Percentiles rank a stretch among this genome's conserved stretches.
phyloP scores from a whole-genome alignment of 2,329 filamentous ascomycete genomes.

The Alternaria alternata region DNA sequence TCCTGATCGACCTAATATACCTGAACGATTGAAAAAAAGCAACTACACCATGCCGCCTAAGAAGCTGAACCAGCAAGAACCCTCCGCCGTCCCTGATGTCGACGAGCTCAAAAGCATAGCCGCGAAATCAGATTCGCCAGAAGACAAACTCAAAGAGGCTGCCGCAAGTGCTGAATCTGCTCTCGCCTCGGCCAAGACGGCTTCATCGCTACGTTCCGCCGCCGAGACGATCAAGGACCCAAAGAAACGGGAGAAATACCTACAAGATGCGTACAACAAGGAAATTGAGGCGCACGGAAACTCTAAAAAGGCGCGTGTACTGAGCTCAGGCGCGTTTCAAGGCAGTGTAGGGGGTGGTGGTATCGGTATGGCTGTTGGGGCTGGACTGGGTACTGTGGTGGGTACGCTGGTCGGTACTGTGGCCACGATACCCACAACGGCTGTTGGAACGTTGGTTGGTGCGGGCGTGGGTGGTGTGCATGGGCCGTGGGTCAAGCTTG shows the following conservation, averaged over 20 bases:
- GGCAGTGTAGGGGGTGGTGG: constrained; percentile 53
- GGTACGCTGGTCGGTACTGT: constrained; percentile 52
- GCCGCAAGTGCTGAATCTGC: constrained; percentile 42
- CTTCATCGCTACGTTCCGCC: constrained; percentile 36
- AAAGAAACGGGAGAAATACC: constrained; percentile 45
- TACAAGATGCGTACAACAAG: constrained; percentile 45
- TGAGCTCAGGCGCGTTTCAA: constrained; percentile 51
- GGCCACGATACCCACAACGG: constrained; percentile 52
- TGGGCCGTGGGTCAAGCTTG: constrained; percentile 55
- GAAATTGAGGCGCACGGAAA: constrained; percentile 46
- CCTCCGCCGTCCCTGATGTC: constrained; percentile 11
- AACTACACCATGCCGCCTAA: constrained; percentile 20
- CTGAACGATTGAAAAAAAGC: neutral
- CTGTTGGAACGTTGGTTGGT: constrained; percentile 52
- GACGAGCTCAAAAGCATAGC: constrained; percentile 35
- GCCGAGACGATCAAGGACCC: constrained; percentile 42
- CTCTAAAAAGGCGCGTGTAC: constrained; percentile 45
- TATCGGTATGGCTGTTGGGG: constrained; percentile 52
- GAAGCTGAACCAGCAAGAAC: constrained; percentile 20
- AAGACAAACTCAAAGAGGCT: constrained; percentile 42
- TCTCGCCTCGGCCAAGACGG: constrained; percentile 36
- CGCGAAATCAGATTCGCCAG: constrained; percentile 23
- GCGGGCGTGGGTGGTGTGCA: constrained; percentile 53
- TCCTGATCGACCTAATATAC: neutral
- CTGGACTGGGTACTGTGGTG: constrained; percentile 54